Evolutionary conservation across 257 asterid genomes (phyloP).

Genomic region (Cinchona pubescens): DNA sequence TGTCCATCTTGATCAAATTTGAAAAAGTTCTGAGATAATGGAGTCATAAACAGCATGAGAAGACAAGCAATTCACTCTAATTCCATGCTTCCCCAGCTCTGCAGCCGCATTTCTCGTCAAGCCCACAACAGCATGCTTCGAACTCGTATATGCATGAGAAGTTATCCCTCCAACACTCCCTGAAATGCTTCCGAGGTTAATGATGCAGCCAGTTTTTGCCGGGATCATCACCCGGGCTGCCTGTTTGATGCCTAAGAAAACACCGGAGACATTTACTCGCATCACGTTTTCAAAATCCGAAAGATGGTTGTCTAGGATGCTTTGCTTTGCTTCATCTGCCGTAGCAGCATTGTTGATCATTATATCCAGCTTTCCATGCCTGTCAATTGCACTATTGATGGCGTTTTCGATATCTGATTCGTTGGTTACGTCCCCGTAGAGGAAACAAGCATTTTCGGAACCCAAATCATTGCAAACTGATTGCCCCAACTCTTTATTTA

Average conservation of each 20-base stretch:
- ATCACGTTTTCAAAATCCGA: constrained; percentile 25
- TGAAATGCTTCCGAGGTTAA: constrained; percentile 23
- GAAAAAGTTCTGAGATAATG: neutral
- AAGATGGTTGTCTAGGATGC: constrained; percentile 16
- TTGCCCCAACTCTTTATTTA: constrained; percentile 33
- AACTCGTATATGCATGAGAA: constrained; percentile 24
- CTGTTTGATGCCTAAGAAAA: constrained; percentile 38
- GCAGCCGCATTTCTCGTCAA: constrained; percentile 16
- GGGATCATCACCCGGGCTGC: constrained; percentile 44
- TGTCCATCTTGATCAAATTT: constrained; percentile 3
- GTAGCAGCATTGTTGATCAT: constrained; percentile 38
- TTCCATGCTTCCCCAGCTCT: constrained; percentile 33
- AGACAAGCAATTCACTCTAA: constrained; percentile 38
- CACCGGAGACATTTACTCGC: constrained; percentile 27
- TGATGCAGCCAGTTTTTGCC: constrained; percentile 24
- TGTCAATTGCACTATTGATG: constrained; percentile 1
- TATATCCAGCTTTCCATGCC: constrained; percentile 32
- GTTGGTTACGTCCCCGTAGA: constrained; percentile 23
- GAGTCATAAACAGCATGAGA: constrained; percentile 24
- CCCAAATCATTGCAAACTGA: constrained; percentile 19
- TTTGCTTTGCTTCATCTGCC: neutral
- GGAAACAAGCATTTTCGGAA: constrained; percentile 13
- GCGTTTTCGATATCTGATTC: constrained; percentile 17
- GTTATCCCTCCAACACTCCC: constrained; percentile 16
- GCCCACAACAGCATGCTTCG: constrained; percentile 34